Conservation (phyloP, 2,329 filamentous ascomycete species). For the Neoarthrinium moseri region DNA sequence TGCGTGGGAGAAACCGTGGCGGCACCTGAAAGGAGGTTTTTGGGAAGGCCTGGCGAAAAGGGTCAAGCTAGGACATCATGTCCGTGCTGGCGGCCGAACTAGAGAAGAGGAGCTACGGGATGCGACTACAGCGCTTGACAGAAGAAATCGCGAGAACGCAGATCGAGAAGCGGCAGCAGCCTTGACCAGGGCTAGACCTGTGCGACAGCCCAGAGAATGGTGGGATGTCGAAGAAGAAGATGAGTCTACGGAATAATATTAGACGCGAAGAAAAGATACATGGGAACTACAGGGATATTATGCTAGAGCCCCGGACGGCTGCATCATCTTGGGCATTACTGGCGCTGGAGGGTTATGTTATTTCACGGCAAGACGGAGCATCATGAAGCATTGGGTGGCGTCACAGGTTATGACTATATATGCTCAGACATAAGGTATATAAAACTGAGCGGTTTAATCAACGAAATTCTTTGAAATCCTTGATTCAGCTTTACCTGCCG, state of each 20-base stretch:
- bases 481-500: too few species aligned
- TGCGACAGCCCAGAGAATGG: conserved; percentile 30
- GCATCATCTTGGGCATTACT: not conserved
- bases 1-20: conserved; percentile 70
- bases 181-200: conserved; percentile 12
- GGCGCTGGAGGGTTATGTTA: not conserved
- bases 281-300: conserved; percentile 2
- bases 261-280: not conserved
- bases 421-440: too few species aligned
- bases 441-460: too few species aligned
- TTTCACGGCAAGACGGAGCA: not conserved
- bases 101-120: conserved; percentile 54
- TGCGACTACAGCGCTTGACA: conserved; percentile 43
- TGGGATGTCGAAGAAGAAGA: conserved; percentile 34
- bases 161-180: conserved; percentile 11
- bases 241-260: too few species aligned
- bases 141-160: conserved; percentile 37
- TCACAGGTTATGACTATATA: not conserved
- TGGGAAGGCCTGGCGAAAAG: conserved; percentile 25
- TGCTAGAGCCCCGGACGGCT: not conserved
- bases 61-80: conserved; percentile 15
- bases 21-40: conserved; percentile 42
- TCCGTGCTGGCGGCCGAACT: conserved; percentile 36
- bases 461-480: too few species aligned
- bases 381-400: conserved; percentile 1